Evolutionary conservation across 352 stramenopile genomes (phyloP).

Genomic region (Peronospora farinosa): DNA sequence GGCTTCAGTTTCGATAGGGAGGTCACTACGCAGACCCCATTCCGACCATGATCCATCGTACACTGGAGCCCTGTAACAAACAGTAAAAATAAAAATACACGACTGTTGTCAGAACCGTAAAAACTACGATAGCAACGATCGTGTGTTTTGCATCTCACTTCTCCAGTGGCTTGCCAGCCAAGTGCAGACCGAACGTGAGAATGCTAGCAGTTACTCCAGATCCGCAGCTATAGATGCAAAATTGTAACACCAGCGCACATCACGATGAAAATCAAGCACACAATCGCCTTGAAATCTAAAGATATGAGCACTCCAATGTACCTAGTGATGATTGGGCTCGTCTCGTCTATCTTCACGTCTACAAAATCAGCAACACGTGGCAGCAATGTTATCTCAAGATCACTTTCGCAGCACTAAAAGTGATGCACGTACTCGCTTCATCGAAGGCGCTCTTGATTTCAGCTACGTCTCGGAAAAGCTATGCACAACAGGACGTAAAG

Average conservation of each 20-base stretch:
- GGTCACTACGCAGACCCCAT: constrained; percentile 62
- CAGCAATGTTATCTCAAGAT: constrained; percentile 2
- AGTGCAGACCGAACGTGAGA: constrained; percentile 59
- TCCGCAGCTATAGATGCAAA: constrained; percentile 44
- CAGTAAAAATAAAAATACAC: constrained; percentile 1
- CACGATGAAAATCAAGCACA: background rate
- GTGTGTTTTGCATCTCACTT: constrained; percentile 35
- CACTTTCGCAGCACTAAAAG: background rate
- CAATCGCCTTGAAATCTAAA: background rate
- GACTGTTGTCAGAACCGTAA: constrained; percentile 4
- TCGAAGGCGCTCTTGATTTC: constrained; percentile 80
- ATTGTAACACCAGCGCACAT: background rate
- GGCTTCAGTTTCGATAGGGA: constrained; percentile 38
- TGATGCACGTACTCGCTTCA: constrained; percentile 40
- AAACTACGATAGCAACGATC: background rate
- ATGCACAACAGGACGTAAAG: background rate
- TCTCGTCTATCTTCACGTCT: constrained; percentile 53
- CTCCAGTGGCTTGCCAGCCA: constrained; percentile 55
- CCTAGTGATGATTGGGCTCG: constrained; percentile 66
- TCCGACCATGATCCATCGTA: constrained; percentile 90
- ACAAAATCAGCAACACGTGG: constrained; percentile 1
- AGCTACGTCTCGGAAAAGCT: constrained; percentile 67
- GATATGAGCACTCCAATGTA: constrained; percentile 10
- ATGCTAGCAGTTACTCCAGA: constrained; percentile 66
- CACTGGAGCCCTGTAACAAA: constrained; percentile 46